Conservation (phyloP, 1,284 basidiomycete genomes). For the Pseudozyma hubeiensis region DNA sequence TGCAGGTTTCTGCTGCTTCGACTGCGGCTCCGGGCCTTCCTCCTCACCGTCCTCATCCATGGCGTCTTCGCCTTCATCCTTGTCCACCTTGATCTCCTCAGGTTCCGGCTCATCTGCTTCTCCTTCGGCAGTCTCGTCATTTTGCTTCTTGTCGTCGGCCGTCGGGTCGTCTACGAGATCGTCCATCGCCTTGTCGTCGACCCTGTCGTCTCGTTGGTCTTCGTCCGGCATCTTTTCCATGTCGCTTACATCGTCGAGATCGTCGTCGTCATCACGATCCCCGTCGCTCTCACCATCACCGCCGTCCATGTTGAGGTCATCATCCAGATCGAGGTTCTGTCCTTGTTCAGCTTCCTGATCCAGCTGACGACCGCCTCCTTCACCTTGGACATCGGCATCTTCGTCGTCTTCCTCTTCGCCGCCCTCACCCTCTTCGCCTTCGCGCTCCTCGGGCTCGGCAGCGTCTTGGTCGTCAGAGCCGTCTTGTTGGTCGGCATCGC, state of each 20-base stretch:
- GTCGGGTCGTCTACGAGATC: slow-evolving; percentile 43
- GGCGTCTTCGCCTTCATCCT: slow-evolving; percentile 45
- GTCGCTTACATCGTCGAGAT: slow-evolving; percentile 77
- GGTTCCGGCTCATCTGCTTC: slow-evolving; percentile 34
- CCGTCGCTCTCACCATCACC: slow-evolving; percentile 46
- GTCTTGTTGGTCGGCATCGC: slow-evolving; percentile 19
- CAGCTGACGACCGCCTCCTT: slow-evolving; percentile 68
- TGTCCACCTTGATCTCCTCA: slow-evolving; percentile 47
- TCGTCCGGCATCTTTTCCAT: slow-evolving; percentile 73
- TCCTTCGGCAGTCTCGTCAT: slow-evolving; percentile 65
- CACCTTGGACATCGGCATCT: slow-evolving; percentile 68
- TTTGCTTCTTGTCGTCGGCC: slow-evolving; percentile 44
- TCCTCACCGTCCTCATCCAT: slow-evolving; percentile 49
- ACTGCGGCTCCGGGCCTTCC: slow-evolving; percentile 22
- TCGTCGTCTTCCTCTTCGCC: slow-evolving; percentile 64
- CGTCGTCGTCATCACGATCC: slow-evolving; percentile 70
- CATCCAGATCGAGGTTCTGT: slow-evolving; percentile 66
- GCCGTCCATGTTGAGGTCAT: slow-evolving; percentile 61
- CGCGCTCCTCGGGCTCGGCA: slow-evolving; percentile 51
- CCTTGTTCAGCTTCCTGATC: slow-evolving; percentile 65
- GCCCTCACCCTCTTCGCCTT: slow-evolving; percentile 56
- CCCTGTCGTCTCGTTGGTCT: slow-evolving; percentile 27
- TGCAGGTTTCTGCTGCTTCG: slow-evolving; percentile 16
- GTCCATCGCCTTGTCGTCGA: slow-evolving; percentile 35
- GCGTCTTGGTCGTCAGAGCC: slow-evolving; percentile 38